A percentile compares a stretch with the other conserved stretches of the same genome.
Conservation (phyloP, 73 alveolate genomes). For the Paramecium primaurelia region DNA sequence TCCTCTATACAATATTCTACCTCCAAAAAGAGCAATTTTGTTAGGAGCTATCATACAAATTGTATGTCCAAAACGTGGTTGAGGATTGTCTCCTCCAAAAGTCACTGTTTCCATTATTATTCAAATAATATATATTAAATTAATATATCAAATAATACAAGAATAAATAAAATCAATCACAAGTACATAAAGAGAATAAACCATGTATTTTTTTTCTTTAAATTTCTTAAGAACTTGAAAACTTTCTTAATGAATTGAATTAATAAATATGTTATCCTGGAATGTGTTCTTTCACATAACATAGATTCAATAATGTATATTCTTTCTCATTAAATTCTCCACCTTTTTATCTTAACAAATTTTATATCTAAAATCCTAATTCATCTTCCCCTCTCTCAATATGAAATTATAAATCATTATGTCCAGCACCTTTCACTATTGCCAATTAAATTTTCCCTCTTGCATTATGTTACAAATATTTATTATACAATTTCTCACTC, state of each 20-base stretch:
- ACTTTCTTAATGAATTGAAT: background rate
- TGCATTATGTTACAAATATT: background rate
- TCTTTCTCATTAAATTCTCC: background rate
- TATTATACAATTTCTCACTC: background rate
- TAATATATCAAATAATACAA: background rate
- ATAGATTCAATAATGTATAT: background rate
- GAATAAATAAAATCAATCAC: background rate
- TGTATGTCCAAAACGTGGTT: slow-evolving; percentile 96
- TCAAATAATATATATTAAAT: background rate
- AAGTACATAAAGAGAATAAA: background rate
- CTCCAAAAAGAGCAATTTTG: slow-evolving; percentile 82
- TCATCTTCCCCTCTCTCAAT: background rate
- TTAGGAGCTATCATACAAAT: slow-evolving; percentile 86
- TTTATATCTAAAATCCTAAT: background rate
- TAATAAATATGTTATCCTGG: background rate
- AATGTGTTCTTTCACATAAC: background rate
- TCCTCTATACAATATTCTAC: background rate
- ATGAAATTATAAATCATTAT: background rate
- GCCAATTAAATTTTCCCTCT: background rate
- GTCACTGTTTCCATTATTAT: background rate
- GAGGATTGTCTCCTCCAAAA: background rate
- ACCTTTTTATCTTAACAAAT: background rate
- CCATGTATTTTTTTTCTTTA: background rate
- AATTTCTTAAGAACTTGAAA: background rate
- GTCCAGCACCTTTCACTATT: background rate